These are phyloP conservation scores for Zygosaccharomyces sapae DNA, from an alignment of 1,139 yeast genomes.

Conservation along the genomic window DNA sequence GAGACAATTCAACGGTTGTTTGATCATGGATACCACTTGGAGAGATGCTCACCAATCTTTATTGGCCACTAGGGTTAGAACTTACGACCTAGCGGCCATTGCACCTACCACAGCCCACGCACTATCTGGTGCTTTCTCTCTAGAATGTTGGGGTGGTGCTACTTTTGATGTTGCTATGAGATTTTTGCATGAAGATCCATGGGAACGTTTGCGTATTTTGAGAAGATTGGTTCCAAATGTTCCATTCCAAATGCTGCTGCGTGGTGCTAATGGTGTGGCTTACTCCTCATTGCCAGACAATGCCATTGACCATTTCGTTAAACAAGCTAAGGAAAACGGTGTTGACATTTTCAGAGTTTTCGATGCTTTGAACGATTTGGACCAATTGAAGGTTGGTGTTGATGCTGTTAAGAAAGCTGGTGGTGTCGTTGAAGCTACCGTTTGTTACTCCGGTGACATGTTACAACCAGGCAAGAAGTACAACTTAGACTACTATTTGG, in stretches of 20 bases:
- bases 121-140: slow-evolving; percentile 81
- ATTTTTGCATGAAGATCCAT: slow-evolving; percentile 96
- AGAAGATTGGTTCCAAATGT: slow-evolving; percentile 92
- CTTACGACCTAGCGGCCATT: slow-evolving; percentile 82
- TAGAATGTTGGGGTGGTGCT: slow-evolving; percentile 99
- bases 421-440: slow-evolving; percentile 97
- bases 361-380: slow-evolving; percentile 94
- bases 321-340: slow-evolving; percentile 91
- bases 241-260: slow-evolving; percentile 97
- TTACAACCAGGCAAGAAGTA: slow-evolving; percentile 90
- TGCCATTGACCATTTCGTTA: slow-evolving; percentile 94
- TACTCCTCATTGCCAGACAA: slow-evolving; percentile 97
- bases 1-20: slow-evolving; percentile 76
- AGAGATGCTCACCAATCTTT: slow-evolving; percentile 99
- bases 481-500: slow-evolving; percentile 82
- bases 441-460: slow-evolving; percentile 99
- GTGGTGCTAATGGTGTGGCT: slow-evolving; percentile 99
- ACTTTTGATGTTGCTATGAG: slow-evolving; percentile 98
- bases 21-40: slow-evolving; percentile 98
- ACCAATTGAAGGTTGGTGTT: slow-evolving; percentile 94
- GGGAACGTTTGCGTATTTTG: slow-evolving; percentile 89
- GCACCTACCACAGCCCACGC: slow-evolving; percentile 95
- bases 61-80: slow-evolving; percentile 94
- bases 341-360: slow-evolving; percentile 97
- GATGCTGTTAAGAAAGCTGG: slow-evolving; percentile 98